phyloP scores from a whole-genome alignment of 345 rosid species.

The Arabidopsis thaliana region DNA sequence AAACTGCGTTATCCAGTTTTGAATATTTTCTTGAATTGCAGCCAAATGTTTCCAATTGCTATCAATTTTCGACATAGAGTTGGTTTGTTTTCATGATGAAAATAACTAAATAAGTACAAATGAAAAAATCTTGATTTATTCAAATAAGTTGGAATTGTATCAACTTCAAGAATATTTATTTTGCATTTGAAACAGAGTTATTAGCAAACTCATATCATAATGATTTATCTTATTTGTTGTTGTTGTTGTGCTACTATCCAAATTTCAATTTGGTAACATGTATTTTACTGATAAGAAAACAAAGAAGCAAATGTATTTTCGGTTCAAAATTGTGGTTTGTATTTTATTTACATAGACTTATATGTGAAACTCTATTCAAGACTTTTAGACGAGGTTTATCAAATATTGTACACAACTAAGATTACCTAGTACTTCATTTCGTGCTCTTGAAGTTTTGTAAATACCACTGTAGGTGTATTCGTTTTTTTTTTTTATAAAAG shows the following conservation, averaged over 20 bases:
- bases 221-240: neutral
- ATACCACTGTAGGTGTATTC: neutral
- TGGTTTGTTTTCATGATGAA: neutral
- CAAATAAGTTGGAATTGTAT: neutral
- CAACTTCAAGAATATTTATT: neutral
- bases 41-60: neutral
- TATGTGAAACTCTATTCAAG: neutral
- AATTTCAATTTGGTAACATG: neutral
- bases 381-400: neutral
- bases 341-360: neutral
- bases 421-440: neutral
- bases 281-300: neutral
- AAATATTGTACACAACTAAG: neutral
- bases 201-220: neutral
- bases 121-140: neutral
- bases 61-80: neutral
- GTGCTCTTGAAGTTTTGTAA: conserved; percentile 4
- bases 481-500: no score
- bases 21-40: neutral
- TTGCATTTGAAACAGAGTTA: neutral
- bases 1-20: neutral
- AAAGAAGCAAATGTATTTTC: no score
- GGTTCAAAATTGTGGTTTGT: neutral
- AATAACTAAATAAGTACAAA: neutral
- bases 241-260: neutral